Percentiles rank a stretch among this genome's conserved stretches.
Evolutionary conservation across 2,329 filamentous ascomycete genomes (phyloP).

Genomic region (Nannizziopsis arthrosporioides): DNA sequence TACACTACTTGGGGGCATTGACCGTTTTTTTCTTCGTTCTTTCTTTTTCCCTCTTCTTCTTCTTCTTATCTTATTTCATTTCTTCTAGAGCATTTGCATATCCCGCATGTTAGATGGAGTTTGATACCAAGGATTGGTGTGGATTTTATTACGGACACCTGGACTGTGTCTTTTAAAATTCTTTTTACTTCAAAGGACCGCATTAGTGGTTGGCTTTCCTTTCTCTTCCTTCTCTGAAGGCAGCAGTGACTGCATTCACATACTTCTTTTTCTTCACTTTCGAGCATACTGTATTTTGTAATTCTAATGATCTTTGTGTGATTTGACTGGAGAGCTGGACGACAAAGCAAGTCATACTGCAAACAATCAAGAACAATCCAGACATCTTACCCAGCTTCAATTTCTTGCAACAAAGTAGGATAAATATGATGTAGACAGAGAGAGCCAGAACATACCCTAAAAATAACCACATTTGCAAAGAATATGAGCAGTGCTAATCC

Average conservation of each 20-base stretch:
- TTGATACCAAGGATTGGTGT: conserved; percentile 9
- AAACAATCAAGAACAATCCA: too few relatives aligned
- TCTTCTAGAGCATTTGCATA: background rate
- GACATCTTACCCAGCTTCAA: too few relatives aligned
- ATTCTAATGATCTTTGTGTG: background rate
- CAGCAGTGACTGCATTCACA: background rate
- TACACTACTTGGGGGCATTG: background rate
- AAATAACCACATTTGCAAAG: too few relatives aligned
- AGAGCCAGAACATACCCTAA: too few relatives aligned
- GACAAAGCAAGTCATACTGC: too few relatives aligned
- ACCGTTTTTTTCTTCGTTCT: background rate
- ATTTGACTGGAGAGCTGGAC: too few relatives aligned
- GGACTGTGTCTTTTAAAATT: conserved; percentile 7
- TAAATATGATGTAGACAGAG: too few relatives aligned
- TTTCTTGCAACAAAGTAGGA: too few relatives aligned
- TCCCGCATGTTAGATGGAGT: conserved; percentile 5
- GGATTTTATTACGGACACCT: conserved; percentile 6
- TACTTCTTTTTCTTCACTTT: background rate
- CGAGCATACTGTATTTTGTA: background rate
- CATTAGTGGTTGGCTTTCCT: background rate
- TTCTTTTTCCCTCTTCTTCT: background rate
- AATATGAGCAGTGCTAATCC: too few relatives aligned
- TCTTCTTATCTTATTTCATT: background rate
- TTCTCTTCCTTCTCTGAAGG: background rate
- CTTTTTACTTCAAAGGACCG: background rate